Evolutionary conservation across 2,329 filamentous ascomycete species (phyloP).

Genomic region (Parascedosporium putredinis): DNA sequence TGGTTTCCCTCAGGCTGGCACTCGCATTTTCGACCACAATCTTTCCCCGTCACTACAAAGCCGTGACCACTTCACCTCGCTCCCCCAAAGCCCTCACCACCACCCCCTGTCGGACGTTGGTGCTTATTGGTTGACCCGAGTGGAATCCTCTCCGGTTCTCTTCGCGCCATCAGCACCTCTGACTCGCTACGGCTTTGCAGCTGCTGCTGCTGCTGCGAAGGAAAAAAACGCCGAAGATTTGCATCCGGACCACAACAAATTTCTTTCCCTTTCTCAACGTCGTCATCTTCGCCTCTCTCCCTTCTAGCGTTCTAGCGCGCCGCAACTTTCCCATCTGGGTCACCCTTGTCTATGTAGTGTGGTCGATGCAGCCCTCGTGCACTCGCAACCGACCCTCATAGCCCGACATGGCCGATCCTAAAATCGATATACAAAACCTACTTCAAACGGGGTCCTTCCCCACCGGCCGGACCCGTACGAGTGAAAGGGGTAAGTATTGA

Average conservation of each 20-base stretch:
- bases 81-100: not conserved
- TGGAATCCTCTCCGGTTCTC: not conserved
- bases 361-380: not conserved
- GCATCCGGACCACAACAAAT: not conserved
- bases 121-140: conserved; percentile 1
- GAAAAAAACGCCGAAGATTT: not conserved
- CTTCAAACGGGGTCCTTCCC: conserved; percentile 40
- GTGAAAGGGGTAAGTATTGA: no score
- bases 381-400: not conserved
- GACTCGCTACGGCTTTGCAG: not conserved
- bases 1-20: no score
- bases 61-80: not conserved
- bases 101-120: not conserved
- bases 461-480: conserved; percentile 25
- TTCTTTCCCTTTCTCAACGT: not conserved
- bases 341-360: conserved; percentile 3
- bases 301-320: not conserved
- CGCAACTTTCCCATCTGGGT: not conserved
- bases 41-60: no score
- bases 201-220: no score
- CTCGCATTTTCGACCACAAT: no score
- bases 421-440: conserved; percentile 32
- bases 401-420: conserved; percentile 2
- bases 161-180: not conserved
- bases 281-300: not conserved